Percentiles rank a stretch among this genome's conserved stretches.
These are phyloP conservation scores for Sabuloglossum arenarium DNA, from an alignment of 495 filamentous ascomycete genomes.

Conservation along the genomic window DNA sequence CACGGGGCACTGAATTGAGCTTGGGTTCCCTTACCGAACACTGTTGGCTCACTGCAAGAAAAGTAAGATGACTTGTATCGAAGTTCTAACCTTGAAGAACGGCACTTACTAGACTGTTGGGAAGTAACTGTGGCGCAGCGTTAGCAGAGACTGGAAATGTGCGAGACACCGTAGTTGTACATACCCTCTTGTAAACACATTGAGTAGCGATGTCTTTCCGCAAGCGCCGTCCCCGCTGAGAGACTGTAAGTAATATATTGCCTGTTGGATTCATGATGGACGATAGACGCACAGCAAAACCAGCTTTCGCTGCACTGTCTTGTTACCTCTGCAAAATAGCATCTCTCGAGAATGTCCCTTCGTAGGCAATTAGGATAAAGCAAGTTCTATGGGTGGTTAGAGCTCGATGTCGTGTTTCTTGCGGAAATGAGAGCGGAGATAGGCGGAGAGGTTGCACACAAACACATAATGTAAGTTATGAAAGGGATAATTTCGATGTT, in stretches of 20 bases:
- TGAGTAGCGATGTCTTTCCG: slow-evolving; percentile 91
- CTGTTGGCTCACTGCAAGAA: slow-evolving; percentile 58
- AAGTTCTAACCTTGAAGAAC: slow-evolving; percentile 3
- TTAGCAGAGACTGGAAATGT: slow-evolving; percentile 4
- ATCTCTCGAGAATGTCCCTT: slow-evolving; percentile 17
- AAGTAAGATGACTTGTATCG: slow-evolving; percentile 12
- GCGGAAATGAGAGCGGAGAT: background rate
- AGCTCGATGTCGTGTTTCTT: background rate
- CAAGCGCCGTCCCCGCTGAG: slow-evolving; percentile 85
- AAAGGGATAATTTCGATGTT: background rate
- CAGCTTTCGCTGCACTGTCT: slow-evolving; percentile 90
- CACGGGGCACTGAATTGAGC: background rate
- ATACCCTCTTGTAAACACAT: slow-evolving; percentile 96
- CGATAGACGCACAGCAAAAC: slow-evolving; percentile 65
- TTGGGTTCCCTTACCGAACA: slow-evolving; percentile 42
- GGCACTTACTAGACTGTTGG: slow-evolving; percentile 75
- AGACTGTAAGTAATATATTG: slow-evolving; percentile 6
- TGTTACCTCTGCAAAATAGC: slow-evolving; percentile 42
- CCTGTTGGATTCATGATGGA: background rate
- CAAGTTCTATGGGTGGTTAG: background rate
- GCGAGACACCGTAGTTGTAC: slow-evolving; percentile 10
- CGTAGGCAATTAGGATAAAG: background rate
- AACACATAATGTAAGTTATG: background rate
- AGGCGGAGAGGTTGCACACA: background rate
- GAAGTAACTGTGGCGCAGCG: slow-evolving; percentile 49